A percentile compares a stretch with the other conserved stretches of the same genome.
These are phyloP conservation scores for Cutaneotrichosporon mucoides DNA, from an alignment of 1,284 basidiomycete genomes.

Conservation along the genomic window DNA sequence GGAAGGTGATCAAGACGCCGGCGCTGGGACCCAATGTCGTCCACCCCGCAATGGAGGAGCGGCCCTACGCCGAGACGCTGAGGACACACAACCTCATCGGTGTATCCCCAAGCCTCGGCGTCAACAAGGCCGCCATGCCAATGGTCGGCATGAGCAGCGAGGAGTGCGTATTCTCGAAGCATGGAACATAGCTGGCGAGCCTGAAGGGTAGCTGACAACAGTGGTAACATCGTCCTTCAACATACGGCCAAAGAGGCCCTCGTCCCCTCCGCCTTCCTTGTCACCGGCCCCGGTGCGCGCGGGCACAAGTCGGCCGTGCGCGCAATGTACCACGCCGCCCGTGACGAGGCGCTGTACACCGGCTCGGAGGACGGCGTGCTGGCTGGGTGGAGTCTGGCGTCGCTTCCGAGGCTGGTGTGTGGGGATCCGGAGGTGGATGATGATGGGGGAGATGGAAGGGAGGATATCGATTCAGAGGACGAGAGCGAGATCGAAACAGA, in stretches of 20 bases:
- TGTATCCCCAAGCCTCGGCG: slow-evolving; percentile 41
- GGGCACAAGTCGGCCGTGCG: slow-evolving; percentile 49
- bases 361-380: slow-evolving; percentile 50
- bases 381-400: slow-evolving; percentile 45
- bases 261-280: slow-evolving; percentile 41
- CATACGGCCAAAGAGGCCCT: slow-evolving; percentile 30
- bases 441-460: slow-evolving; percentile 35
- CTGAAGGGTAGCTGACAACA: slow-evolving; percentile 12
- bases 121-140: slow-evolving; percentile 33
- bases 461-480: slow-evolving; percentile 31
- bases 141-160: slow-evolving; percentile 43
- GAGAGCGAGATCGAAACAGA: slow-evolving; percentile 40
- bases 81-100: slow-evolving; percentile 45
- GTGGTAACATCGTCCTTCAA: slow-evolving; percentile 47
- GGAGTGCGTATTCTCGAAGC: slow-evolving; percentile 31
- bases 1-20: slow-evolving; percentile 29
- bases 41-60: slow-evolving; percentile 34
- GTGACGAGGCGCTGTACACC: slow-evolving; percentile 47
- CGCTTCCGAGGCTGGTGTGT: slow-evolving; percentile 29
- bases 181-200: too few relatives aligned
- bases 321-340: slow-evolving; percentile 42
- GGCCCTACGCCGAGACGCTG: slow-evolving; percentile 25
- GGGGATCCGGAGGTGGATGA: slow-evolving; percentile 45
- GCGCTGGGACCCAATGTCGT: slow-evolving; percentile 21
- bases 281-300: slow-evolving; percentile 31